phyloP scores from a whole-genome alignment of 78 protist genomes.

The Reticulomyxa filosa region DNA sequence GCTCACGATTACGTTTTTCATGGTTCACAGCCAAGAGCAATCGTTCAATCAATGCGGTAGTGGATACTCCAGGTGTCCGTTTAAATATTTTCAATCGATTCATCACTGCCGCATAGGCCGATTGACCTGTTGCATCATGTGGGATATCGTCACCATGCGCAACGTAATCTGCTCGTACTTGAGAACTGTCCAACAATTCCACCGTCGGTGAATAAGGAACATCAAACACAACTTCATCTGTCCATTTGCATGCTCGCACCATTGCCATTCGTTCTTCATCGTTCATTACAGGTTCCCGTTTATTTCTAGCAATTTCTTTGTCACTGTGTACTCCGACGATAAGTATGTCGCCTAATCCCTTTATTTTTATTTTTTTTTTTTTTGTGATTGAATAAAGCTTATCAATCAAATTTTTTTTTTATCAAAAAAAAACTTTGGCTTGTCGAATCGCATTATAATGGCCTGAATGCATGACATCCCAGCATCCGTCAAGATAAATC shows the following conservation, averaged over 20 bases:
- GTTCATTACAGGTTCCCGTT: slow-evolving; percentile 76
- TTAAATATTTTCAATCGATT: slow-evolving; percentile 14
- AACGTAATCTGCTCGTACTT: slow-evolving; percentile 28
- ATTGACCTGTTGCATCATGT: slow-evolving; percentile 31
- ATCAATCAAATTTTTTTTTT: too few relatives aligned
- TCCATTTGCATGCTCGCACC: slow-evolving; percentile 80
- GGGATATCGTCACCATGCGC: slow-evolving; percentile 58
- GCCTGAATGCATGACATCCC: slow-evolving; percentile 1
- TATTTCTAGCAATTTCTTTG: slow-evolving; percentile 51
- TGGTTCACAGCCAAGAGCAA: slow-evolving; percentile 67
- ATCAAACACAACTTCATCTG: slow-evolving; percentile 65
- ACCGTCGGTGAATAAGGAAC: slow-evolving; percentile 52
- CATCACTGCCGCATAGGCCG: slow-evolving; percentile 50
- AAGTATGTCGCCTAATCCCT: slow-evolving; percentile 39
- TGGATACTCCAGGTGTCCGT: slow-evolving; percentile 57
- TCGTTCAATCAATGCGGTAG: slow-evolving; percentile 80
- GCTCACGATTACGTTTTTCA: too few relatives aligned
- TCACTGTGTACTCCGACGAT: slow-evolving; percentile 69
- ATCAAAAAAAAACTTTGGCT: neutral
- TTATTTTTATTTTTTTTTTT: too few relatives aligned
- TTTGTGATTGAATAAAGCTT: slow-evolving; percentile 41
- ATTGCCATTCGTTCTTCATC: slow-evolving; percentile 60
- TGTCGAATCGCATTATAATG: neutral
- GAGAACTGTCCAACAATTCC: slow-evolving; percentile 25
- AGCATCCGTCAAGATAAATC: neutral